Evolutionary conservation across 805 yeast species (phyloP).

Genomic region (Metschnikowia arizonensis): DNA sequence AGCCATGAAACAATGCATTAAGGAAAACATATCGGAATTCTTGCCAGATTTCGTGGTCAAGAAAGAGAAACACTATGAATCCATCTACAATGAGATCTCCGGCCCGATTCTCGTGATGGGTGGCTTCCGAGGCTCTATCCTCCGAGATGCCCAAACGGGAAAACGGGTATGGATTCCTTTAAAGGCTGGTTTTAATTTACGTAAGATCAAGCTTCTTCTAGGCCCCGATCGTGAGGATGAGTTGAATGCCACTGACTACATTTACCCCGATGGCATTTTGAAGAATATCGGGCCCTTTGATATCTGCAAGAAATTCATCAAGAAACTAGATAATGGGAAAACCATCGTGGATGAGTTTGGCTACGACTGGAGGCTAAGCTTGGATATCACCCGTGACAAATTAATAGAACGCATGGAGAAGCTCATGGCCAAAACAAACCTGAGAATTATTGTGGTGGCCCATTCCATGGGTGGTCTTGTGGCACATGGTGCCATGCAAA

Average conservation of each 20-base stretch:
- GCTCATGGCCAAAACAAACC: constrained; percentile 46
- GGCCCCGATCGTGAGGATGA: constrained; percentile 78
- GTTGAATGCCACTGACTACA: constrained; percentile 42
- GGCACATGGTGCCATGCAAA: constrained; percentile 73
- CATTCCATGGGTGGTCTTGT: constrained; percentile 95
- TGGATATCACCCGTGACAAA: constrained; percentile 50
- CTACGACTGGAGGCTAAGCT: constrained; percentile 89
- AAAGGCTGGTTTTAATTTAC: constrained; percentile 75
- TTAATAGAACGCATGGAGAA: constrained; percentile 46
- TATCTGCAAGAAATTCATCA: constrained; percentile 58
- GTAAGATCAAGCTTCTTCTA: constrained; percentile 62
- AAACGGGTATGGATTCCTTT: constrained; percentile 83
- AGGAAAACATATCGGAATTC: constrained; percentile 45
- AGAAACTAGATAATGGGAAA: constrained; percentile 54
- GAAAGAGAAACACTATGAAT: constrained; percentile 32
- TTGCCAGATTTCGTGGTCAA: constrained; percentile 28
- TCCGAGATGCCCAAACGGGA: constrained; percentile 60
- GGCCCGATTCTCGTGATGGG: constrained; percentile 83
- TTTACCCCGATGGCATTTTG: constrained; percentile 73
- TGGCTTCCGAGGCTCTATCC: constrained; percentile 81
- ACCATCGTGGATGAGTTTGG: constrained; percentile 70
- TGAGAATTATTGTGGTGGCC: constrained; percentile 68
- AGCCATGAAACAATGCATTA: constrained; percentile 64
- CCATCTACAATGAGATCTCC: constrained; percentile 55
- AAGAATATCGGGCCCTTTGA: constrained; percentile 87